These are phyloP conservation scores for Volutella citrinella DNA, from an alignment of 2,329 filamentous ascomycete genomes.

Conservation along the genomic window DNA sequence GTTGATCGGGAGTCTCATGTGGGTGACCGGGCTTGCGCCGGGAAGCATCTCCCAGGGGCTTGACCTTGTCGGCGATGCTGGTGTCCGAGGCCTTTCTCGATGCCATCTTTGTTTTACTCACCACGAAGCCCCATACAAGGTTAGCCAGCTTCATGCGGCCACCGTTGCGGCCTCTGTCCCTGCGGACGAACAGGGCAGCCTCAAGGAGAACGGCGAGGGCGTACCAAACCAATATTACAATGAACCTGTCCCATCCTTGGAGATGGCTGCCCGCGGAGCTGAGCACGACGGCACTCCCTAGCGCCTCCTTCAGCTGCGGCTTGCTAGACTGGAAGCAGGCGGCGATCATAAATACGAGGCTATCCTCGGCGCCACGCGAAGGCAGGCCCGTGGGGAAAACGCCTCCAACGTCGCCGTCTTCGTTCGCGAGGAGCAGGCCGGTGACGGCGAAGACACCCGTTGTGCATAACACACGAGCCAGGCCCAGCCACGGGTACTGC, in stretches of 20 bases:
- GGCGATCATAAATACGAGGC: conserved; percentile 5
- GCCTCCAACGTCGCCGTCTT: conserved; percentile 1
- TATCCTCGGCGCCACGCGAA: not conserved
- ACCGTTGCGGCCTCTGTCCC: conserved; percentile 8
- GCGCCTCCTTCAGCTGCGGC: not conserved
- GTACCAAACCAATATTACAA: conserved; percentile 10
- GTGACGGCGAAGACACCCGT: conserved; percentile 9
- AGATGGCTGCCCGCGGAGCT: conserved; percentile 8
- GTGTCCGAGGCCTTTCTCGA: not conserved
- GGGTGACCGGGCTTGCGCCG: not conserved
- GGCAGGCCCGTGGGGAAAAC: conserved; percentile 6
- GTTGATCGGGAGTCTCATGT: not conserved
- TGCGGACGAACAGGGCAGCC: conserved; percentile 7
- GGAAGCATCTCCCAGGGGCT: not conserved
- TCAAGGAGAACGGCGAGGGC: conserved; percentile 3
- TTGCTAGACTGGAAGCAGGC: conserved; percentile 11
- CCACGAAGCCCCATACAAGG: conserved; percentile 1
- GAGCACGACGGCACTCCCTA: conserved; percentile 1
- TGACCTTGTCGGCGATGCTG: not conserved
- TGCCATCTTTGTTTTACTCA: not conserved
- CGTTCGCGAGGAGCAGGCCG: conserved; percentile 8
- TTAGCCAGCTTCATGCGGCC: conserved; percentile 1
- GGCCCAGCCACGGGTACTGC: conserved; percentile 7
- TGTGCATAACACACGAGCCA: conserved; percentile 6
- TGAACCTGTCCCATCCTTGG: conserved; percentile 11